phyloP scores from a whole-genome alignment of 208 protist genomes.

The Leishmania tarentolae region DNA sequence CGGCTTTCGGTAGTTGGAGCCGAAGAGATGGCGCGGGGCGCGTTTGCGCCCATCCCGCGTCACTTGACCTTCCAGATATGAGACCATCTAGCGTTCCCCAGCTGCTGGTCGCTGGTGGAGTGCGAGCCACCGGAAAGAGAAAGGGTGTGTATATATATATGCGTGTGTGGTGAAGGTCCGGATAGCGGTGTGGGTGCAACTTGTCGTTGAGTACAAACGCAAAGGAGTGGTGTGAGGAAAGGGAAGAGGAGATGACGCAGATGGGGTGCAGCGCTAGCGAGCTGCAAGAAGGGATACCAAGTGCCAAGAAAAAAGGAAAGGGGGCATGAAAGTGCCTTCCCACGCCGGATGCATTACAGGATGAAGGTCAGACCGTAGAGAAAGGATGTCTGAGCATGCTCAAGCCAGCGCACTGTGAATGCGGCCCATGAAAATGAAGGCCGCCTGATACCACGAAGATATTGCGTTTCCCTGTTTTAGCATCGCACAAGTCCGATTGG shows the following conservation, averaged over 20 bases:
- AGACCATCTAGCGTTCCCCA: constrained; percentile 15
- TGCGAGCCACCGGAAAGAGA: background rate
- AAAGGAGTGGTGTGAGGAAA: background rate
- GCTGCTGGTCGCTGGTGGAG: background rate
- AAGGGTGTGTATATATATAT: background rate
- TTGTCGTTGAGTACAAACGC: background rate
- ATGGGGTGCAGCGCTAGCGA: background rate
- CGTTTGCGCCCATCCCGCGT: constrained; percentile 78
- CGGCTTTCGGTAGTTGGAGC: constrained; percentile 55
- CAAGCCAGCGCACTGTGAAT: background rate
- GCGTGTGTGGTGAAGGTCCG: background rate
- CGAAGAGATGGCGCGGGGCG: constrained; percentile 75
- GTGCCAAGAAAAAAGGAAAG: background rate
- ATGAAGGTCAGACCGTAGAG: too few relatives aligned
- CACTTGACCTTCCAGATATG: constrained; percentile 40
- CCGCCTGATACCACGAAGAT: background rate
- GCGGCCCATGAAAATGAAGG: background rate
- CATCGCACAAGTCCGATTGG: background rate
- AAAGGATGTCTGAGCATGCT: background rate
- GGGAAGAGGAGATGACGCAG: background rate
- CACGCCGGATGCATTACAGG: background rate
- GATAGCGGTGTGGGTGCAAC: background rate
- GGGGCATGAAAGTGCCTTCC: background rate
- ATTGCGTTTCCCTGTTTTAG: background rate
- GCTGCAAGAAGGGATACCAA: background rate